Evolutionary conservation across 2,329 filamentous ascomycete species (phyloP).

Genomic region (Reticulascus tulasneorum): DNA sequence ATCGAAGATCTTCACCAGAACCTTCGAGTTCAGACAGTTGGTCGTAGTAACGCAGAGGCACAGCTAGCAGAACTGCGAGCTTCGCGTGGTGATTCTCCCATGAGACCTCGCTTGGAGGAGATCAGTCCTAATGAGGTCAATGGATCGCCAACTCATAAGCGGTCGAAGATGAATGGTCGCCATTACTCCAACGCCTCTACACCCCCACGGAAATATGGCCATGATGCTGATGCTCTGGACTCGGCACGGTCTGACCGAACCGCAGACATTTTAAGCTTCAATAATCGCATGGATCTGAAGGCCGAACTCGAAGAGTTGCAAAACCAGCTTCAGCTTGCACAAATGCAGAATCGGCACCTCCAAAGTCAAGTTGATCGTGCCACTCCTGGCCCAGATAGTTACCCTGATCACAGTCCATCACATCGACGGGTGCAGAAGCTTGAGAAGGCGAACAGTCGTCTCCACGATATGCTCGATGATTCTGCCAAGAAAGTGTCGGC

Average conservation of each 20-base stretch:
- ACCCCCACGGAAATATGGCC: constrained; percentile 67
- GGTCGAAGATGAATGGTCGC: constrained; percentile 47
- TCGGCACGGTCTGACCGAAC: constrained; percentile 83
- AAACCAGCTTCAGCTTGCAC: constrained; percentile 86
- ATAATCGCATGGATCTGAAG: constrained; percentile 86
- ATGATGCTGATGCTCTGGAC: constrained; percentile 61
- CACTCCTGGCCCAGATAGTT: constrained; percentile 57
- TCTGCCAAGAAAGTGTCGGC: constrained; percentile 88
- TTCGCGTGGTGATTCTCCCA: constrained; percentile 67
- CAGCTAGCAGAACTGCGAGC: constrained; percentile 76
- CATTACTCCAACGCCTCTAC: constrained; percentile 74
- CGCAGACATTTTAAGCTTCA: constrained; percentile 76
- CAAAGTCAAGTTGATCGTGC: constrained; percentile 78
- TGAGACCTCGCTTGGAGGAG: constrained; percentile 76
- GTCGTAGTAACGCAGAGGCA: constrained; percentile 74
- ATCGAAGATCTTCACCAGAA: constrained; percentile 87
- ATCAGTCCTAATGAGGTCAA: constrained; percentile 79
- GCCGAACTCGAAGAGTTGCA: constrained; percentile 88
- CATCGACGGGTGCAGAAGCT: constrained; percentile 81
- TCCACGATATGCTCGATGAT: constrained; percentile 93
- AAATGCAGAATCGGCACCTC: constrained; percentile 93
- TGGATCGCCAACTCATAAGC: constrained; percentile 69
- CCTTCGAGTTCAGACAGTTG: constrained; percentile 77
- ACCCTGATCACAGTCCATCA: constrained; percentile 72
- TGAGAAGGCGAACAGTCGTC: constrained; percentile 83